Conservation (phyloP, 1,139 yeast species). For the Candida sojae region DNA sequence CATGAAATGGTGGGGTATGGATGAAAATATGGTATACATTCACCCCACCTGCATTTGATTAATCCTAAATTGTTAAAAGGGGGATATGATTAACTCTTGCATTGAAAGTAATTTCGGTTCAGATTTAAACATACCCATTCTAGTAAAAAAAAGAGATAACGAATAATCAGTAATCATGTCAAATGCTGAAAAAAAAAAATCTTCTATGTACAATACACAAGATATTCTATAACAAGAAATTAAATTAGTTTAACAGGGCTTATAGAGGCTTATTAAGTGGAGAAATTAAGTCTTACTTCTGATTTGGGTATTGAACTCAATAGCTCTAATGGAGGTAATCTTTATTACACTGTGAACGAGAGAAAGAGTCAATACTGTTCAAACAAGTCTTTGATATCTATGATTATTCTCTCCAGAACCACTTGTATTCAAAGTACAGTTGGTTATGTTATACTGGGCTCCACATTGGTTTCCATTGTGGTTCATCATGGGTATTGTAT, state of each 20-base stretch:
- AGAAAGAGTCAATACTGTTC: too few species aligned
- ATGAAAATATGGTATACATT: neutral
- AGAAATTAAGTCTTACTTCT: neutral
- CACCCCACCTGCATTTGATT: neutral
- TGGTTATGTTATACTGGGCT: neutral
- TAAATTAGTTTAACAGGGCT: neutral
- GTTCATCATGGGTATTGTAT: neutral
- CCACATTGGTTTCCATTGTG: neutral
- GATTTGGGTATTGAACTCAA: too few species aligned
- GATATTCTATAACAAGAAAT: neutral
- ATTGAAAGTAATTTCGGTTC: neutral
- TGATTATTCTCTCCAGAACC: too few species aligned
- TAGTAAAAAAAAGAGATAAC: neutral
- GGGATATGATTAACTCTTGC: too few species aligned
- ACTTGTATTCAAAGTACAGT: neutral
- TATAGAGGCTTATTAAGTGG: neutral
- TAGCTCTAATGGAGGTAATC: too few species aligned
- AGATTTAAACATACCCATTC: constrained; percentile 1
- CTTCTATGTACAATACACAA: neutral
- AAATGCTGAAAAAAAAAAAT: neutral
- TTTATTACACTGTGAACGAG: too few species aligned
- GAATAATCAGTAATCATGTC: neutral
- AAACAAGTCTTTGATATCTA: too few species aligned
- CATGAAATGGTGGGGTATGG: neutral
- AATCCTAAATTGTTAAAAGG: neutral